Base-by-base conservation (phyloP, 2,329 filamentous ascomycete genomes). In the Pseudocercospora vitis region DNA sequence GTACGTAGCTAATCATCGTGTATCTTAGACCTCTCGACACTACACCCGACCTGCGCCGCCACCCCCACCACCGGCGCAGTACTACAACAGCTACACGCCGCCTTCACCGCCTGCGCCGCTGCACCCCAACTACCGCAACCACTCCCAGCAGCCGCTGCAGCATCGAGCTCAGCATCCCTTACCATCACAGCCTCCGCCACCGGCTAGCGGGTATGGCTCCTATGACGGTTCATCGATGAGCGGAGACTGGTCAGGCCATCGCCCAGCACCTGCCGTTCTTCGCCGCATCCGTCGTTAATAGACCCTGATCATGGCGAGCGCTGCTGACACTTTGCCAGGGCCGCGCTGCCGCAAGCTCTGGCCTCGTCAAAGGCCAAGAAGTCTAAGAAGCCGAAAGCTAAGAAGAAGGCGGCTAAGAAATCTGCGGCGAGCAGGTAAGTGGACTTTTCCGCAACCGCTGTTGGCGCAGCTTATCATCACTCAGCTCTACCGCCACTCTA, bases 321-420 rank as follows among this genome's bases (percentile, higher is more conserved):
- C 35, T 18, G 32, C 52, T 55, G 52, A 55, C 52, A 44, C 11
- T 39, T 50, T n/a, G 39, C 23, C 45, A 55, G 52, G 39, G 12
- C 47, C 23, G n/a, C 21, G 28, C 21, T 33, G 19, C 31, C 7
- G 6, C 18, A 21, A 40, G 47, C 32, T 39, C 18, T 24, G n/a
- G 31, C 32, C 5, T n/a, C 48, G 29, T 37, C 52, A 28, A 35
- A 39, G 39, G 46, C 46, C 16, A 48, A 42, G 24, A 48, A 44
- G 21, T 45, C 50, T 14, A 53, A 42, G 45, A 42, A 39, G 33
- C 31, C 23, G 33, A 53, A 53, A 31, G 44, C 50, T 32, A 35
- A 53, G 26, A 53, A 48, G 18, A 48, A 53, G 16, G 50, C n/a
- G n/a, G n/a, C 44, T 24, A 29, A 44, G 29, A 16, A 29, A 24